These are phyloP conservation scores for Eremothecium sinecaudum DNA, from an alignment of 1,139 yeast genomes.

Conservation along the genomic window DNA sequence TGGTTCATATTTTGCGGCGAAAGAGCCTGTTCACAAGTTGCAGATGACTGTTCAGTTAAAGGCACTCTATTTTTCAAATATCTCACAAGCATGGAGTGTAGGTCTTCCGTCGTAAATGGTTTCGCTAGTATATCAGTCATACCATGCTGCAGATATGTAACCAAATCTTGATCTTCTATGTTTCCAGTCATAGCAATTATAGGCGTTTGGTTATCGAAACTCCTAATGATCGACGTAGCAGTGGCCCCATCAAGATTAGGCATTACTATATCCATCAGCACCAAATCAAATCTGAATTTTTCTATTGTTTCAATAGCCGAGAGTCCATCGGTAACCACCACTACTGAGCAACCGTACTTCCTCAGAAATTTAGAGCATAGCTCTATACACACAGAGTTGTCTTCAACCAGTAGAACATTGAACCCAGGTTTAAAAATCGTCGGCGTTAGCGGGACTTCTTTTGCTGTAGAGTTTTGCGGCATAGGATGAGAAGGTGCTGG, in stretches of 20 bases:
- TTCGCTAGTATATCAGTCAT: slow-evolving; percentile 88
- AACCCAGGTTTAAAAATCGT: slow-evolving; percentile 34
- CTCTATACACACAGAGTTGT: slow-evolving; percentile 75
- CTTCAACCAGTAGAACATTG: slow-evolving; percentile 76
- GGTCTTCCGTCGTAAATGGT: slow-evolving; percentile 81
- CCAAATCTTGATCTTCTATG: slow-evolving; percentile 69
- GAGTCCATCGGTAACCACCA: slow-evolving; percentile 85
- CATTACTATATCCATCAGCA: slow-evolving; percentile 89
- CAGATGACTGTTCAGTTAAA: slow-evolving; percentile 23
- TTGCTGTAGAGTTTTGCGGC: slow-evolving; percentile 15
- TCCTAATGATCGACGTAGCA: slow-evolving; percentile 77
- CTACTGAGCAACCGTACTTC: slow-evolving; percentile 86
- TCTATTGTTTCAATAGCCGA: slow-evolving; percentile 79
- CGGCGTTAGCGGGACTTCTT: slow-evolving; percentile 7
- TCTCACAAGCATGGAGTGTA: slow-evolving; percentile 64
- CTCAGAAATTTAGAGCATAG: slow-evolving; percentile 67
- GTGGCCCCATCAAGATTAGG: slow-evolving; percentile 92
- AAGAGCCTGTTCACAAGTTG: background rate
- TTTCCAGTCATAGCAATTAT: slow-evolving; percentile 93
- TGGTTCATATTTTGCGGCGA: background rate
- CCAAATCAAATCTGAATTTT: slow-evolving; percentile 66
- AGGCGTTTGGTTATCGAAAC: slow-evolving; percentile 76
- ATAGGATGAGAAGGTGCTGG: slow-evolving; percentile 11
- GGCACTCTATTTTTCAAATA: slow-evolving; percentile 42
- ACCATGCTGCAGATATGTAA: slow-evolving; percentile 75